Percentiles rank a stretch among this genome's conserved stretches.
These are phyloP conservation scores for Taiozyma sp. DNA, from an alignment of 1,139 yeast genomes.

Conservation along the genomic window DNA sequence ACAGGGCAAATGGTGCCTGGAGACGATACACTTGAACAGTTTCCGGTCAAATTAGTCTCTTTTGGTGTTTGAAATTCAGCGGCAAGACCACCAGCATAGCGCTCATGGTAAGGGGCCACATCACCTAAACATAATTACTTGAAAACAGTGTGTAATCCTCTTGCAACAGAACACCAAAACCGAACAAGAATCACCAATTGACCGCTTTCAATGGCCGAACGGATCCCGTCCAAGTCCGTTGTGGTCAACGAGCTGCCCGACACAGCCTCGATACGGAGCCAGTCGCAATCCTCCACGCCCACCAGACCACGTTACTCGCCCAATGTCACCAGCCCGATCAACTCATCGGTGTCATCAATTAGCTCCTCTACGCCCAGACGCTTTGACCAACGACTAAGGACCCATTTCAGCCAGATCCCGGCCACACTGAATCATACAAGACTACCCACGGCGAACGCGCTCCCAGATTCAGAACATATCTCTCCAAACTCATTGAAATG, in stretches of 20 bases:
- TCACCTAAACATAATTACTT: too few species aligned
- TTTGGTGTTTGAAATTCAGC: too few species aligned
- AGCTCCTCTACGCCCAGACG: conserved; percentile 4
- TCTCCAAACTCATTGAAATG: conserved; percentile 27
- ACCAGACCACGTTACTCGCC: background rate
- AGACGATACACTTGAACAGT: too few species aligned
- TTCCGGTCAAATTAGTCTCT: too few species aligned
- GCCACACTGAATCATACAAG: background rate
- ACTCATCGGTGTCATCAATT: conserved; percentile 3
- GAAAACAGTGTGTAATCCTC: background rate
- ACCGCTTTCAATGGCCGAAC: background rate
- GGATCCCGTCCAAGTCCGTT: background rate
- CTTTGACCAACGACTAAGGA: conserved; percentile 7
- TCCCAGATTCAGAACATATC: background rate
- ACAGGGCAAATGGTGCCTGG: too few species aligned
- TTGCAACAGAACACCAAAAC: background rate
- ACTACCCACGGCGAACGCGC: background rate
- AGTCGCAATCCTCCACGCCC: background rate
- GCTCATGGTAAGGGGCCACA: background rate
- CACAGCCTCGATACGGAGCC: conserved; percentile 2
- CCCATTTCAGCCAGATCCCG: conserved; percentile 1
- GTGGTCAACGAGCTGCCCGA: conserved; percentile 2
- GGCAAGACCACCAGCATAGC: too few species aligned
- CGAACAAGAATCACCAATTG: background rate
- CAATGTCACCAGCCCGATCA: background rate